Conservation (phyloP, 805 yeast species). For the Ogataea angusta region DNA sequence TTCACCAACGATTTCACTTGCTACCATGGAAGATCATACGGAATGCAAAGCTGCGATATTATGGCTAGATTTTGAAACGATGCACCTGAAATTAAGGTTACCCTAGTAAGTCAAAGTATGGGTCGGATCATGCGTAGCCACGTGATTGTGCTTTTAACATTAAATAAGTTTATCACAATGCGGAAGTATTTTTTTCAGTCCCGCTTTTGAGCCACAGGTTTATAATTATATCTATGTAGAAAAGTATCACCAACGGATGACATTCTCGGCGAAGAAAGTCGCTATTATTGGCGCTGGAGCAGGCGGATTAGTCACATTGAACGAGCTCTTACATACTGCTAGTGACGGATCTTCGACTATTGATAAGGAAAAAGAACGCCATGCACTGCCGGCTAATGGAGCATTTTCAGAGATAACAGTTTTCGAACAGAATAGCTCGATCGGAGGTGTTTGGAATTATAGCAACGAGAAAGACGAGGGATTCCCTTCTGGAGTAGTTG, state of each 20-base stretch:
- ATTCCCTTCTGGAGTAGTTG: neutral
- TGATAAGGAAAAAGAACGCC: neutral
- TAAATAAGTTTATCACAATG: neutral
- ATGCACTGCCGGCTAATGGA: slow-evolving; percentile 18
- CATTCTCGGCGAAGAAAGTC: slow-evolving; percentile 15
- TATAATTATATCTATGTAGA: neutral
- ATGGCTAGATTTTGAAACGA: neutral
- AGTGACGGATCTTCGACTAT: slow-evolving; percentile 28
- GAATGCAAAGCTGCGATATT: neutral
- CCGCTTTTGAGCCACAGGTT: neutral
- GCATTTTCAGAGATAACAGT: slow-evolving; percentile 35
- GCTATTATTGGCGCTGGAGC: slow-evolving; percentile 36
- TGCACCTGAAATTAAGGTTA: neutral
- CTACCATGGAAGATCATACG: neutral
- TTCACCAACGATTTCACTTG: neutral
- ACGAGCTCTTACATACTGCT: slow-evolving; percentile 30
- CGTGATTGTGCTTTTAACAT: neutral
- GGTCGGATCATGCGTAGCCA: neutral
- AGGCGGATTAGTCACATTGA: slow-evolving; percentile 27
- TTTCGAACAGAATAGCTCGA: slow-evolving; percentile 37
- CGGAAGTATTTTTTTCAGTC: neutral
- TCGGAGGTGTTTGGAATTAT: slow-evolving; percentile 42
- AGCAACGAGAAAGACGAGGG: slow-evolving; percentile 17
- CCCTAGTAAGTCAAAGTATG: neutral
- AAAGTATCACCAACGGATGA: neutral